Conservation (phyloP, 169 alveolate species). For the Plasmodium gaboni region DNA sequence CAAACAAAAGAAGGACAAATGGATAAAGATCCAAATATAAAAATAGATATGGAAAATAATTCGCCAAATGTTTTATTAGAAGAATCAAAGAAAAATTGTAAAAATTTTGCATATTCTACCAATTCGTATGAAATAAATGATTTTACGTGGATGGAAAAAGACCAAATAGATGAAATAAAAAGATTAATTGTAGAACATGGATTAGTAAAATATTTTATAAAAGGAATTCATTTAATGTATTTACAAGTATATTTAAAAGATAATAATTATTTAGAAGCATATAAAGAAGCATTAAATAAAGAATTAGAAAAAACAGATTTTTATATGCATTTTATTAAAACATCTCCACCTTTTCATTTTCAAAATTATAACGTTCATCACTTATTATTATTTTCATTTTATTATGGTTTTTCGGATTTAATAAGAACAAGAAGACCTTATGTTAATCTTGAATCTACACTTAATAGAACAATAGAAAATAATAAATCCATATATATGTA, state of each 20-base stretch:
- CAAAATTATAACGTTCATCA: constrained; percentile 45
- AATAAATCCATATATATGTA: constrained; percentile 25
- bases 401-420: constrained; percentile 61
- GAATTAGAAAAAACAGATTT: constrained; percentile 53
- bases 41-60: no score
- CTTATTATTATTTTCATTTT: constrained; percentile 57
- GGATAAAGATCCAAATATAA: no score
- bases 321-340: constrained; percentile 46
- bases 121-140: constrained; percentile 33
- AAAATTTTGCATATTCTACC: no score
- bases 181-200: constrained; percentile 34
- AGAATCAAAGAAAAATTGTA: no score
- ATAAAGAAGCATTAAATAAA: constrained; percentile 24
- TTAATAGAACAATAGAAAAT: constrained; percentile 36
- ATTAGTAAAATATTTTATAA: constrained; percentile 42
- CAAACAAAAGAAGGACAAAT: not conserved
- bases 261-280: constrained; percentile 54
- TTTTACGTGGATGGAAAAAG: constrained; percentile 57
- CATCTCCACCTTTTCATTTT: constrained; percentile 62
- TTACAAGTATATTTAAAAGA: constrained; percentile 27
- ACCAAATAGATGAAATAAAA: constrained; percentile 61
- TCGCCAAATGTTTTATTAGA: no score
- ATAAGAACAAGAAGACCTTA: constrained; percentile 57
- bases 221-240: constrained; percentile 52
- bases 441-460: constrained; percentile 37